Percentiles rank a stretch among this genome's conserved stretches.
phyloP scores from a whole-genome alignment of 331 rosid species.

The Prunus yedoensis region DNA sequence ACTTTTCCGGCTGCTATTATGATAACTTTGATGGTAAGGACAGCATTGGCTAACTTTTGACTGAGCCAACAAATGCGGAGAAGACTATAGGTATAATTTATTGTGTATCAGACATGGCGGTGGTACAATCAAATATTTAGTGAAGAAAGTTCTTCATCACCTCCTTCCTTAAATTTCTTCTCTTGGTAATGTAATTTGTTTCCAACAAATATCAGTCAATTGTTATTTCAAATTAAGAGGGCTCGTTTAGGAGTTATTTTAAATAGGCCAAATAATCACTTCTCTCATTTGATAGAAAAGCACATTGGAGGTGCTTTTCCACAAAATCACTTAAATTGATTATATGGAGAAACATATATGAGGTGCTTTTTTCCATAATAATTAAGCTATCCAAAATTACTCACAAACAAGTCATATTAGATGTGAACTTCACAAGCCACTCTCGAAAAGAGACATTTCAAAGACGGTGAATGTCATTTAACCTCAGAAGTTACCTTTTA shows the following conservation, averaged over 20 bases:
- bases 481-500: background rate
- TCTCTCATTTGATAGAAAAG: too few relatives aligned
- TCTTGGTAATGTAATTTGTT: background rate
- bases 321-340: too few relatives aligned
- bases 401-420: background rate
- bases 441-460: background rate
- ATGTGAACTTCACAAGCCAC: background rate
- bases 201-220: background rate
- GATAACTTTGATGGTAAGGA: background rate
- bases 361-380: rapidly evolving
- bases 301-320: rapidly evolving
- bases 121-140: background rate
- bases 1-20: background rate
- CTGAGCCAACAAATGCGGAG: background rate
- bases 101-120: background rate
- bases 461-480: background rate
- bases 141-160: too few relatives aligned
- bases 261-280: too few relatives aligned
- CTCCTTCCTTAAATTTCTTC: too few relatives aligned
- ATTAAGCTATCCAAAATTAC: too few relatives aligned
- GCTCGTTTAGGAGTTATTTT: too few relatives aligned
- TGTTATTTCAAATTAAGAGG: background rate
- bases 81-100: background rate
- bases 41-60: background rate
- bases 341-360: rapidly evolving